Percentiles rank a stretch among this genome's conserved stretches.
Conservation (phyloP, 2,329 filamentous ascomycete genomes). For the Ilyonectria sp. region DNA sequence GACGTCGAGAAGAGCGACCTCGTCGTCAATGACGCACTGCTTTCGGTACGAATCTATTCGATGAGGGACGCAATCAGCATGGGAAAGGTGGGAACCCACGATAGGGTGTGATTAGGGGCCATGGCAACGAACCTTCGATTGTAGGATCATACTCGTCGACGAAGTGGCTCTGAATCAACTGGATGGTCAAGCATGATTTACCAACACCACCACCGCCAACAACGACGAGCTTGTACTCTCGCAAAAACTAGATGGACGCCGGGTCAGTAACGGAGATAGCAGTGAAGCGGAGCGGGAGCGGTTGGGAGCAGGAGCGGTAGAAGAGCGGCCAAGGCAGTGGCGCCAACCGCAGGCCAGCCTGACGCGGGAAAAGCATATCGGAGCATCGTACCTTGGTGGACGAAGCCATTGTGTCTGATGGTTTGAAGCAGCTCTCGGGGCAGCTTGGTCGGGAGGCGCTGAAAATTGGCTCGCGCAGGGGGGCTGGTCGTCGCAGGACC, state of each 20-base stretch:
- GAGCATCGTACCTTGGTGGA: constrained; percentile 53
- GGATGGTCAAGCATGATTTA: constrained; percentile 99
- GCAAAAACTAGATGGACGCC: constrained; percentile 74
- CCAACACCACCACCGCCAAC: constrained; percentile 98
- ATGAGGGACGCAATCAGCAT: constrained; percentile 6
- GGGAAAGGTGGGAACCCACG: background rate
- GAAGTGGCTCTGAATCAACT: constrained; percentile 96
- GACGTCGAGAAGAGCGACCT: constrained; percentile 97
- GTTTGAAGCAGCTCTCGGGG: constrained; percentile 39
- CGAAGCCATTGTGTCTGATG: constrained; percentile 52
- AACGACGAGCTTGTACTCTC: constrained; percentile 97
- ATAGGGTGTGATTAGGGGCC: background rate
- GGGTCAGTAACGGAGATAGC: constrained; percentile 37
- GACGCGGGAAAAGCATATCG: background rate
- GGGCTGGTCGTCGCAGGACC: constrained; percentile 35
- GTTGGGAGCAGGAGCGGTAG: background rate
- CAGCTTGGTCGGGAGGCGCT: constrained; percentile 36
- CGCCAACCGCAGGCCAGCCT: background rate
- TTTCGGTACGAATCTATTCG: constrained; percentile 96
- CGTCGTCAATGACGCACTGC: constrained; percentile 99
- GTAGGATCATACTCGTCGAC: constrained; percentile 99
- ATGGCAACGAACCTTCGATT: constrained; percentile 84
- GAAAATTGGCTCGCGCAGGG: constrained; percentile 39
- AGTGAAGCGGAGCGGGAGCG: background rate
- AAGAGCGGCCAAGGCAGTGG: background rate